These are phyloP conservation scores for Akebia trifoliata DNA, from an alignment of 164 flowering plant species.

Conservation along the genomic window DNA sequence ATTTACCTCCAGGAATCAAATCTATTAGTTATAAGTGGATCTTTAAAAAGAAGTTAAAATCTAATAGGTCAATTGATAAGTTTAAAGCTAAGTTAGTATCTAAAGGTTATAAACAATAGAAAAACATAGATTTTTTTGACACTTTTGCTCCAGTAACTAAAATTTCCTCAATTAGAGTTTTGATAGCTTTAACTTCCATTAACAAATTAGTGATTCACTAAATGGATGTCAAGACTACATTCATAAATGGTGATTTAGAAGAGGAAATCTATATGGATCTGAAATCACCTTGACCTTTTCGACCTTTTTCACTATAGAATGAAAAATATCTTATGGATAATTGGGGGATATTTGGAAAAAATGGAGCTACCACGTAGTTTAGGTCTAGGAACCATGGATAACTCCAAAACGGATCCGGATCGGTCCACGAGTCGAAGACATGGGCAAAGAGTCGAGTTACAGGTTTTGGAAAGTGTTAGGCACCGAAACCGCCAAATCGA, in stretches of 20 bases:
- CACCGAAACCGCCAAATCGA: too few relatives aligned
- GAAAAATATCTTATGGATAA: too few relatives aligned
- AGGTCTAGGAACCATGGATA: too few relatives aligned
- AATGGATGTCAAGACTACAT: slow-evolving; percentile 1
- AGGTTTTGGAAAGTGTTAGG: too few relatives aligned
- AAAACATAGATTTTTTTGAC: neutral
- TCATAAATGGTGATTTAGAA: neutral
- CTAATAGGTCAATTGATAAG: neutral
- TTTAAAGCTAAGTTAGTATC: neutral
- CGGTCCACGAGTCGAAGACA: too few relatives aligned
- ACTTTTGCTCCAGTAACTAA: neutral
- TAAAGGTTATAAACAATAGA: neutral
- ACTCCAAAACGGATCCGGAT: too few relatives aligned
- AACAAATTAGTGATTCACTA: neutral
- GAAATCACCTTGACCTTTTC: too few relatives aligned
- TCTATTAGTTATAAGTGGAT: neutral
- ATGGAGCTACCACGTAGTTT: too few relatives aligned
- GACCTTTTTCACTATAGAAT: too few relatives aligned
- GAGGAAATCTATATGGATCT: neutral
- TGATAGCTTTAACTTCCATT: neutral
- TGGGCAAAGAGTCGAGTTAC: too few relatives aligned
- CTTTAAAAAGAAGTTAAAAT: neutral
- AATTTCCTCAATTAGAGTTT: neutral
- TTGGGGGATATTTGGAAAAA: too few relatives aligned
- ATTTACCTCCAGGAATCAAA: neutral